Base-by-base conservation (phyloP, 352 stramenopile species). In the Phytophthora vignae region DNA sequence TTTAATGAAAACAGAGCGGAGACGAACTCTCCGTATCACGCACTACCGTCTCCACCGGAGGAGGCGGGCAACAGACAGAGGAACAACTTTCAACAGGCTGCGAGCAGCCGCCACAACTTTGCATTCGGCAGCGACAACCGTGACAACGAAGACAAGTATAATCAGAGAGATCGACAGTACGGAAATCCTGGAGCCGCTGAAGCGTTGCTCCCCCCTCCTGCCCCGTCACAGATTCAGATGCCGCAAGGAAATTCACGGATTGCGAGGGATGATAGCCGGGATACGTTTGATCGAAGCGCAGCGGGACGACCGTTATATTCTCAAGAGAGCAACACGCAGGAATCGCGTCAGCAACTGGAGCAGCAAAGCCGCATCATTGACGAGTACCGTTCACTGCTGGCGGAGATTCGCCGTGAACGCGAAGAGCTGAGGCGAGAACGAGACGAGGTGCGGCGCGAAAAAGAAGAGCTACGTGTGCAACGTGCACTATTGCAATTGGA, bases 401-500 rank as follows among this genome's bases (percentile, higher is more conserved):
- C 62, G 19, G 87, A 92, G 67, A 93, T 95, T 69, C 87, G 87
- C 7, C 79, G 76, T 46, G 87, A 95, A 65, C 84, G 85, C 8
- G 81, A 90, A n/a, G 82, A 93, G 66, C 65, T 95, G 2, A 85
- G 87, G 3, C 81, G 81, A 14, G 87, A 95, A 55, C 84, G 84
- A 48, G 85, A 93, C 21, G 85, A 92, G 42, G 27, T 92, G 9
- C 83, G 85, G 2, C 75, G 74, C 3, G 87, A 93, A 54, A 91
- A 89, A 50, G 87, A 94, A 36, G 84, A 91, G 22, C n/a, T 94
- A n/a, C 84, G 85, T 1, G 77, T 92, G 25, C 85, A 94, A 33
- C 78, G 84, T 40, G 73, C 78, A 38, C 64, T 90, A 29, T 65
- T 93, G 55, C 85, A 93, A 60, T 67, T 93, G 42, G 87, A 95